Conservation (phyloP, 2,329 filamentous ascomycete species). For the Clarireedia sp. region DNA sequence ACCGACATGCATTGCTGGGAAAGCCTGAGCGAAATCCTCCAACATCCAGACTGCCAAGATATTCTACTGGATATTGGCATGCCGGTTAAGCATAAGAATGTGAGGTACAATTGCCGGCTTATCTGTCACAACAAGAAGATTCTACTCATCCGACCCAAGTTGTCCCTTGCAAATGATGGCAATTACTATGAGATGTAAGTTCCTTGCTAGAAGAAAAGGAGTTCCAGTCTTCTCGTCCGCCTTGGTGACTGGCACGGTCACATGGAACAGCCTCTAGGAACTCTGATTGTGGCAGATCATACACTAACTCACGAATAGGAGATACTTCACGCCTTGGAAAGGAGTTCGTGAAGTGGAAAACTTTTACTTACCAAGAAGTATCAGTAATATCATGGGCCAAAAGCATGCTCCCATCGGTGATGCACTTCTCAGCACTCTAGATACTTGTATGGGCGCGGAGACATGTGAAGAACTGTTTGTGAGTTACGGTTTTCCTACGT, state of each 20-base stretch:
- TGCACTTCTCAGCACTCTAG: constrained; percentile 39
- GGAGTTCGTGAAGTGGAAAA: constrained; percentile 51
- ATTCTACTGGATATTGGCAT: constrained; percentile 59
- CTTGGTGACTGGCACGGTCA: too few species aligned
- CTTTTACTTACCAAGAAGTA: constrained; percentile 53
- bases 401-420: constrained; percentile 52
- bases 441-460: constrained; percentile 56
- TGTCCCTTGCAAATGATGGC: constrained; percentile 64
- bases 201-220: too few species aligned
- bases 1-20: constrained; percentile 40
- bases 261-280: too few species aligned
- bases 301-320: constrained; percentile 38
- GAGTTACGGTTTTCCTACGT: too few species aligned
- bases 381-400: constrained; percentile 42
- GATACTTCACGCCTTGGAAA: constrained; percentile 57
- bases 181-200: constrained; percentile 37
- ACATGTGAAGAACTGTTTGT: constrained; percentile 61
- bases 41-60: constrained; percentile 50
- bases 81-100: constrained; percentile 53
- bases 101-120: constrained; percentile 55
- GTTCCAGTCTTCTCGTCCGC: too few species aligned
- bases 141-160: constrained; percentile 63
- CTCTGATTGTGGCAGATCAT: too few species aligned
- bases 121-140: constrained; percentile 53
- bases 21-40: constrained; percentile 47